Base-by-base conservation (phyloP, 176 grass and related monocot genomes). In the Oryza coarctata region DNA sequence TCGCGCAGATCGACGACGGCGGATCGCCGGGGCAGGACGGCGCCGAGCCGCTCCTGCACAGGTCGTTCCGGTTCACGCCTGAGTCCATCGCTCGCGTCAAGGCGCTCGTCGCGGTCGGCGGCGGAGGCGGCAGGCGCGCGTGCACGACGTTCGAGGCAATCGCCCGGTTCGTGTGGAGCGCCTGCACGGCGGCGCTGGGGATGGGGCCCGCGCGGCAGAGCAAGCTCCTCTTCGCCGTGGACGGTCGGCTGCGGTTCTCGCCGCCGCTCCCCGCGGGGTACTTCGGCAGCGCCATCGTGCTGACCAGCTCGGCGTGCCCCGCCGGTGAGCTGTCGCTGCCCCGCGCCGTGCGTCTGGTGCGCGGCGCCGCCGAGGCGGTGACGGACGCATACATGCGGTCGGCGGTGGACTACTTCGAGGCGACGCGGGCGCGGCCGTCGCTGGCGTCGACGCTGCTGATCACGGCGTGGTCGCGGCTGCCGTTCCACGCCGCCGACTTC, bases 351-450 rank as follows among this genome's bases (percentile, higher is more conserved):
- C 23, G 68, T n/a, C 79, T 94, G 40, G 81, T 94, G 33, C 93
- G 86, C 83, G 43, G 55, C 20, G 93, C 89, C 15, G 86, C 77
- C 6, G 83, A 31, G 45, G 86, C 77, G 18, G 93, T 90, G 12
- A 90, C 71, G 0, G 81, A 92, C 69, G 74, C 23, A 17, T 94
- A 94, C 89, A 88, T 92, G 67, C 52, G 93, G 55, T 92, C 89
- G 6, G 93, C 93, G 4, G 88, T 94, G 64, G 93, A 94, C 74
- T 94, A 92, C 80, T 92, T 94, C 70, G 93, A 94, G 80, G 86
- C 80, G 67, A 92, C 85, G 32, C 82, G 89, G 38, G 77, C 55
- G 36, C 73, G 89, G 74, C 93, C 93, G 83, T 90, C 93, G 26
- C 89, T 92, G 27, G 82, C 89, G 43, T 88, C 92, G 5, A 94